Base-by-base conservation (phyloP, 495 filamentous ascomycete genomes). In the Hypoxylon fragiforme region DNA sequence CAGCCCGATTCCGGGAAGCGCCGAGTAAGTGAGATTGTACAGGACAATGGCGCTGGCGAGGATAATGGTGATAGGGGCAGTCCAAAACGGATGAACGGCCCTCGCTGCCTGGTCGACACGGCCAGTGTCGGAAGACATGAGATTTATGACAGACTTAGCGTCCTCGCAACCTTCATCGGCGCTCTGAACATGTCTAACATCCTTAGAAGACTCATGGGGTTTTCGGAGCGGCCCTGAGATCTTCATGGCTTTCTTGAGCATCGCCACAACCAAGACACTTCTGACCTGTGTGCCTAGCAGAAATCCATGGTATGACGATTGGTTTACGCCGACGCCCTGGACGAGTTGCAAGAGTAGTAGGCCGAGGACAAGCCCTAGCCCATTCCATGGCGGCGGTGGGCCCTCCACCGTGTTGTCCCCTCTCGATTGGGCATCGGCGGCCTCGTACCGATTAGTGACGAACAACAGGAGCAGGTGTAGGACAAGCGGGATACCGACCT, bases 71-170 rank as follows among this genome's bases (percentile, higher is more conserved):
- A 91, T 68, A 0, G 88, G 87, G 2, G 84, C 77, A 3, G 82
- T 83, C 88, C 88, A 91, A 1, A 87, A 62, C 67, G 91, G 74
- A 57, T 92, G 88, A 65, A 90, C 86, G 76, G 88, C 83, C 31
- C 84, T 83, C 9, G 74, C 83, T 1, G 85, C 85, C 58, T 83
- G 77, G 56, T 91, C 85, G 54, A 92, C 73, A 24, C 86, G 86
- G 61, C 86, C 85, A 12, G 86, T 85, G 60, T 92, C 88, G 14
- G 85, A 84, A 32, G 83, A 83, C 88, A 92, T 91, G 56, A 91
- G 63, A 30, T 88, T 88, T 42, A 88, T 75, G 16, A 90, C 83
- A 19, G 84, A 75, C 24, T 87, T 87, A 59, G 90, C 91, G 21
- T 77, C 77, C 87, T 87, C 91, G 7, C 84, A 85, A 11, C 65